Percentiles rank a stretch among this genome's conserved stretches.
These are phyloP conservation scores for Trametes maxima DNA, from an alignment of 768 basidiomycete genomes.

Conservation along the genomic window DNA sequence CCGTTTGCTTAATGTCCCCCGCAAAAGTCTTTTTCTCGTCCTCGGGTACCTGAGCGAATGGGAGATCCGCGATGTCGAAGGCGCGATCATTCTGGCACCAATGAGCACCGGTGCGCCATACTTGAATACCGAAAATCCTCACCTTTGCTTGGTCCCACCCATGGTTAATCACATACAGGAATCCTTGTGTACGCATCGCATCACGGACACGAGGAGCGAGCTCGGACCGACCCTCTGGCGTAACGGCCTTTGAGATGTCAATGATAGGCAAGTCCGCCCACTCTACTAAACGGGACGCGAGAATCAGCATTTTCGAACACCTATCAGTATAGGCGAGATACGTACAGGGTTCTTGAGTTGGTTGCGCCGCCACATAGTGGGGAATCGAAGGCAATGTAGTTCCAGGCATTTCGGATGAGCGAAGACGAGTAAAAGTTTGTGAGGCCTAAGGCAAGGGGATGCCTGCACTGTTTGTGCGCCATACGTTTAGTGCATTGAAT, in stretches of 20 bases:
- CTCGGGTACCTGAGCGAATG: slow-evolving; percentile 36
- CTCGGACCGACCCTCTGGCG: slow-evolving; percentile 32
- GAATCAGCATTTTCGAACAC: no score
- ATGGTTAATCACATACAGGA: slow-evolving; percentile 39
- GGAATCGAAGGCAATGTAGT: slow-evolving; percentile 21
- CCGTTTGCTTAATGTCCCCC: slow-evolving; percentile 41
- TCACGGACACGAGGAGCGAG: slow-evolving; percentile 30
- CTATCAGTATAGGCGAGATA: background rate
- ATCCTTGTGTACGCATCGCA: slow-evolving; percentile 34
- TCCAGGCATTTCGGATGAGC: slow-evolving; percentile 16
- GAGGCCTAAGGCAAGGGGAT: background rate
- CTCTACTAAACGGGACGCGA: slow-evolving; percentile 34
- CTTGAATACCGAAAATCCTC: background rate
- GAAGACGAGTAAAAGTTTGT: background rate
- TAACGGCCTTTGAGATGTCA: slow-evolving; percentile 32
- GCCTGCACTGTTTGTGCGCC: no score
- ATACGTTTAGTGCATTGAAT: no score
- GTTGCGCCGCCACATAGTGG: slow-evolving; percentile 29
- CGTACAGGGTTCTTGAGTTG: slow-evolving; percentile 22
- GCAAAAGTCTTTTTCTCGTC: slow-evolving; percentile 38
- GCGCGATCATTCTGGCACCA: slow-evolving; percentile 34
- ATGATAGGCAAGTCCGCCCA: slow-evolving; percentile 37
- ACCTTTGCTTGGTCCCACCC: slow-evolving; percentile 32
- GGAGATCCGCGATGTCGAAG: slow-evolving; percentile 41
- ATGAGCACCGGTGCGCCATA: background rate